Evolutionary conservation across 208 protist species (phyloP), one percentile per base, ranked within the genome.

Genomic region (Trypanosoma conorhini): DNA sequence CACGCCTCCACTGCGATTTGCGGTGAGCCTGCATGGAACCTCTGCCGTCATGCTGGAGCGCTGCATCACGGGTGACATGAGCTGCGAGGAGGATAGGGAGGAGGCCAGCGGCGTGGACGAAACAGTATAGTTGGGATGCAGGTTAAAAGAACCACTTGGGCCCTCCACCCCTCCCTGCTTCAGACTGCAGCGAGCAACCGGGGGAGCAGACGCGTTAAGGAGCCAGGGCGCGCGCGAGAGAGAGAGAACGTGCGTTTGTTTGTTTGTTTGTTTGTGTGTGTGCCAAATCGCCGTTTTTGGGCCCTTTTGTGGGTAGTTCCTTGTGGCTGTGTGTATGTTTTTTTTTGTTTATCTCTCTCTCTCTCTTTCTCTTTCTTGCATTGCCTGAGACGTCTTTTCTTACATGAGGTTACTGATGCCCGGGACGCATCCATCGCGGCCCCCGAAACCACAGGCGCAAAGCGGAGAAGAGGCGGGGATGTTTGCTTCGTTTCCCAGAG

Each of bases 1-100:
- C 13, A 77, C 88, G 24, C 83, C 87, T 12, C 85, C 88, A 24
- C 69, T 96, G 38, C 88, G 90, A 65, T 94, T 94, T 61, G 91
- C 91, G 0, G 87, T 89, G 46, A 94, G 91, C 72, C 78, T 96
- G 70, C 82, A 89, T 55, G 91, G 88, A 13, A 65, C 73, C n/a
- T 94, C 91, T 2, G 63, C 80, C 8, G 85, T 94, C 30, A 81
- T 73, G 17, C 86, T 96, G 33, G 62, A 68, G 84, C 31, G 67
- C 67, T 70, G 48, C 62, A 21, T 26, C 56, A 60, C 61, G 13
- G 22, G 33, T 33, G 75, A 69, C 15, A 22, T 35, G 33, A 30
- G 22, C 24, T 63, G 28, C 17, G 59, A 46, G 4, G 54, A 55
- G 56, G 56, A 26, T 21, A 24, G 42, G 9, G 28, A 35, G 28